Evolutionary conservation across 768 basidiomycete genomes (phyloP), one percentile per base, ranked within the genome.

Genomic region (Obba rivulosa): DNA sequence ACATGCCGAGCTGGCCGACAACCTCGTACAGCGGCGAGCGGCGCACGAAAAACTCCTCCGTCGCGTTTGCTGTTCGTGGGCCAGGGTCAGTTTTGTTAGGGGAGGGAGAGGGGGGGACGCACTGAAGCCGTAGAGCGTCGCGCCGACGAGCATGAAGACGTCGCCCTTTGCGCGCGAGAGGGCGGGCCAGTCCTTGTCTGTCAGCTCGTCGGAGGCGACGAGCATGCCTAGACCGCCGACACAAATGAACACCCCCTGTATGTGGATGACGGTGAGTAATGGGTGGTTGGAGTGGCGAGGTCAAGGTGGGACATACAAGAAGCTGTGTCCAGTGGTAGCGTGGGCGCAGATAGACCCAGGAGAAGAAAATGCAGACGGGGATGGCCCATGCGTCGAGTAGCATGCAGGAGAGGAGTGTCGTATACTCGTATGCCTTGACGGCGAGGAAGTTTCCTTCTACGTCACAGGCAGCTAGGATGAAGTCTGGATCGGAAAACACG

Each of bases 361-460:
- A 83, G 66, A 92, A 81, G 67, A 87, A 76, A 62, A 92, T 69
- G 64, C 91, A 92, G 11, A 87, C 78, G 21, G 91, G 91, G 58
- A 91, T 93, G 1, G 91, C 91, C 90, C 89, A 92, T 45, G 90
- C 88, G 59, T 92, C 89, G 41, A 93, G 81, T n/a, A 93, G 77
- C 87, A 92, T 92, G 65, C 87, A 90, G 1, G 91, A 92, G 40
- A 93, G 70, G 3, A 93, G 69, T 55, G 87, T 88, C 28, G 91
- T 92, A 69, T 87, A 92, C 69, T 89, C 76, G 62, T 86, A 92
- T 16, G 90, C 87, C 64, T 87, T 88, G 46, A 92, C 81, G 37
- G 87, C 91, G 51, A 91, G 67, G 60, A 89, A 93, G 62, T 93
- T 93, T 28, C 84, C 90, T 62, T 92, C 91, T 34, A 92, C 90